A percentile compares a stretch with the other conserved stretches of the same genome.
Conservation (phyloP, 441 rosid species). For the Hura crepitans region DNA sequence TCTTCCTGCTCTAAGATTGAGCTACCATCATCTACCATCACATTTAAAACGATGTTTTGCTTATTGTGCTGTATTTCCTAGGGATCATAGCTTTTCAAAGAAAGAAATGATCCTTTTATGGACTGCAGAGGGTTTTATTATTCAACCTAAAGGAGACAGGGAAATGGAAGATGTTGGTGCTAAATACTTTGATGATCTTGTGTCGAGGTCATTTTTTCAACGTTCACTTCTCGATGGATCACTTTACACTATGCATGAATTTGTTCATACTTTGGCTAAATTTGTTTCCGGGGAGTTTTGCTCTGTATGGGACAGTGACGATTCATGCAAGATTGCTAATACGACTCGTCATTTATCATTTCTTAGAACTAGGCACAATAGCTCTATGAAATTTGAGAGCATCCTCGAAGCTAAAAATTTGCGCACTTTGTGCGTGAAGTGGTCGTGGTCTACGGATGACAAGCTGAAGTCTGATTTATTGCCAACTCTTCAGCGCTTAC, state of each 20-base stretch:
- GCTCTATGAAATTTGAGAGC: constrained; percentile 18
- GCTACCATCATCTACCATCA: not conserved
- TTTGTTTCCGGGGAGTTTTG: constrained; percentile 32
- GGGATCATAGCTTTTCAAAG: not conserved
- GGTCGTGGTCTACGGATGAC: constrained; percentile 9
- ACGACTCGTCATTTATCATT: constrained; percentile 32
- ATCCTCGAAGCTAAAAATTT: constrained; percentile 15
- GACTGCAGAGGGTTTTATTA: not conserved
- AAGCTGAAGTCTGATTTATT: constrained; percentile 14
- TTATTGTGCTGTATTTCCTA: not conserved
- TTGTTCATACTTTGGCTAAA: constrained; percentile 28
- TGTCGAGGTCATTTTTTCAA: not conserved
- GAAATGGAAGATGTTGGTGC: not conserved
- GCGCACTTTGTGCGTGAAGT: constrained; percentile 29
- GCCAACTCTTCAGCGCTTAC: constrained; percentile 13
- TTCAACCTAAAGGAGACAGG: not conserved
- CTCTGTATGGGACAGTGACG: constrained; percentile 23
- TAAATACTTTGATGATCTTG: not conserved
- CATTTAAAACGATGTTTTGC: not conserved
- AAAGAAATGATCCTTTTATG: not conserved
- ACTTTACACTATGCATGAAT: constrained; percentile 29
- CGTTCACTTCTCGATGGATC: not conserved
- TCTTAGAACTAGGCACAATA: not conserved
- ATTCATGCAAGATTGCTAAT: not conserved
- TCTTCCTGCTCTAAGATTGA: constrained; percentile 16